Percentiles rank a stretch among this genome's conserved stretches.
phyloP scores from a whole-genome alignment of 352 stramenopile species.

The Pythium phragmiticola region DNA sequence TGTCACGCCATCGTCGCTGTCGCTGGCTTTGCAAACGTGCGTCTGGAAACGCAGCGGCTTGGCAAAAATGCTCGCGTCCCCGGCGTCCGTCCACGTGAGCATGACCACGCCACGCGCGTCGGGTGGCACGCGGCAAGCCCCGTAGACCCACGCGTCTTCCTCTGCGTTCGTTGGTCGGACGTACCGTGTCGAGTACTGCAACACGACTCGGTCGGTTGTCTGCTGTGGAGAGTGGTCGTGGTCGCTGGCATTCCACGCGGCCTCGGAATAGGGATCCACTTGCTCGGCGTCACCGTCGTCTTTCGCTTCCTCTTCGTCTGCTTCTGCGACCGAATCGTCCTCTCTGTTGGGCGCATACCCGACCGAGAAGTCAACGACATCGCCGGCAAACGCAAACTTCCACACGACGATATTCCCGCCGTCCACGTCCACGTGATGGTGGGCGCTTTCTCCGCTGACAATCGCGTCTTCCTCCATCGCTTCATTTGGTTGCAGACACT shows the following conservation, averaged over 20 bases:
- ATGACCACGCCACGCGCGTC: constrained; percentile 23
- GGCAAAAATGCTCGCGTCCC: constrained; percentile 44
- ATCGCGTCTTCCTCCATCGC: constrained; percentile 3
- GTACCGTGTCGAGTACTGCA: constrained; percentile 35
- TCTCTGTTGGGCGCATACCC: constrained; percentile 3
- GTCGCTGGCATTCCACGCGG: not conserved
- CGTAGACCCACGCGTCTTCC: constrained; percentile 26
- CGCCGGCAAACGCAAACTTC: constrained; percentile 40
- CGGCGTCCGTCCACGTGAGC: constrained; percentile 46
- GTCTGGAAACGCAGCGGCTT: constrained; percentile 42
- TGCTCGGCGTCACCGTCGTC: not conserved
- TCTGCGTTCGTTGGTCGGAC: not conserved
- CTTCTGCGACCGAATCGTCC: not conserved
- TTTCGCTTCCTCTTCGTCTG: not conserved
- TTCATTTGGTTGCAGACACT: not conserved
- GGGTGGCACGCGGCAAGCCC: constrained; percentile 28
- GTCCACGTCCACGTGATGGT: not conserved
- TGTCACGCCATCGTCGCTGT: constrained; percentile 17
- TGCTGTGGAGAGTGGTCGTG: not conserved
- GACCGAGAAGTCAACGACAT: constrained; percentile 33
- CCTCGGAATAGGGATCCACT: constrained; percentile 23
- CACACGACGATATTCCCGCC: constrained; percentile 27
- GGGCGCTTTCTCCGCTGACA: not conserved
- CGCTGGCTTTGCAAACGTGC: constrained; percentile 23
- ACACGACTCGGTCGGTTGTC: not conserved